These are phyloP conservation scores for Quercus agrifolia DNA, from an alignment of 306 rosid genomes.

Conservation along the genomic window DNA sequence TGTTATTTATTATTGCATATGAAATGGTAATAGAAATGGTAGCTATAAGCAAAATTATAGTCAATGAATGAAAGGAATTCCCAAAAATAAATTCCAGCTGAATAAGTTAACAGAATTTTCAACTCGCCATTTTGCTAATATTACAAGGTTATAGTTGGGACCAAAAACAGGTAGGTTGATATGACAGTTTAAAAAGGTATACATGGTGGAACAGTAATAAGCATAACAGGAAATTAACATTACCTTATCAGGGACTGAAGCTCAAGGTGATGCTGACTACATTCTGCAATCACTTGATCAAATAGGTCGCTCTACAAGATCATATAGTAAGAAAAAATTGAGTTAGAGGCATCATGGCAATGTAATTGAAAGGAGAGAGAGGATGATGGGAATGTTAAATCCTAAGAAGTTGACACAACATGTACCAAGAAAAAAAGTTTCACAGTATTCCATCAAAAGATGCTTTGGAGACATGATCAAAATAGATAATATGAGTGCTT, in stretches of 20 bases:
- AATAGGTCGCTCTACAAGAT: slow-evolving; percentile 41
- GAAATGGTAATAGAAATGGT: background rate
- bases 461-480: background rate
- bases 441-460: background rate
- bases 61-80: background rate
- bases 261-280: slow-evolving; percentile 50
- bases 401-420: background rate
- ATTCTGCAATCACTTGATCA: slow-evolving; percentile 44
- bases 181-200: background rate
- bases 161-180: background rate
- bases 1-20: background rate
- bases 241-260: slow-evolving; percentile 50
- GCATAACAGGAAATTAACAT: background rate
- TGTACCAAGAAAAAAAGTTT: background rate
- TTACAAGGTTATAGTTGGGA: background rate
- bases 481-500: background rate
- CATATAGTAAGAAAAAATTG: background rate
- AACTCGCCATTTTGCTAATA: background rate
- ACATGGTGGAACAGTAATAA: background rate
- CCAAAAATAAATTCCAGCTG: background rate
- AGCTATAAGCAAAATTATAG: background rate
- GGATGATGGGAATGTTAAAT: background rate
- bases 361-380: background rate
- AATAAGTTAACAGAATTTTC: background rate
- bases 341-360: background rate